Conservation (phyloP, 2,329 filamentous ascomycete species). For the Apiospora kogelbergensis region DNA sequence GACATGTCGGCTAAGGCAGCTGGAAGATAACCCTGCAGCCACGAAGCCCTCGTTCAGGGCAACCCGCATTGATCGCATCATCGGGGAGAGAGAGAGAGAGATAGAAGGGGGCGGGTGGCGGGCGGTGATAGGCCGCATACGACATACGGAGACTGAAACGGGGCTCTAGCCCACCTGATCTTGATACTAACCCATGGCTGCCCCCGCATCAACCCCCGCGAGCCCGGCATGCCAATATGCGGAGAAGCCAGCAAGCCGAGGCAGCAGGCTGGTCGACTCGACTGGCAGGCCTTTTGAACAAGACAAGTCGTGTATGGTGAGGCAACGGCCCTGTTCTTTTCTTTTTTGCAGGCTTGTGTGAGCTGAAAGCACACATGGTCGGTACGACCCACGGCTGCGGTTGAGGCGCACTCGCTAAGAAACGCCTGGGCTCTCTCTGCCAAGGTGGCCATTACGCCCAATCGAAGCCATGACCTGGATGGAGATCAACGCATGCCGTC, state of each 20-base stretch:
- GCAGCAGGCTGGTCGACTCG: too few species aligned
- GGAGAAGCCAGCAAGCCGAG: conserved; percentile 5
- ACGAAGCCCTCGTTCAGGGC: background rate
- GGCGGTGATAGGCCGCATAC: background rate
- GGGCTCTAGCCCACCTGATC: background rate
- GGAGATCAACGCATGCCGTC: background rate
- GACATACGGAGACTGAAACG: background rate
- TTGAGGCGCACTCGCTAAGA: conserved; percentile 1
- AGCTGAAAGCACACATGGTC: background rate
- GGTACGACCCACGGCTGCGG: background rate
- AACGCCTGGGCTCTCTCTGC: background rate
- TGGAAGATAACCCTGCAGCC: background rate
- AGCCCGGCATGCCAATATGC: background rate
- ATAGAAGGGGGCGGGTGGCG: background rate
- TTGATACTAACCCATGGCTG: background rate
- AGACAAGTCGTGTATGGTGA: background rate
- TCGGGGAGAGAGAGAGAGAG: background rate
- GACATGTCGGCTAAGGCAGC: background rate
- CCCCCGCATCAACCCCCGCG: background rate
- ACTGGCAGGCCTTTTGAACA: too few species aligned
- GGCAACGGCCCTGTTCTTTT: background rate
- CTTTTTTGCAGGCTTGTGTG: background rate
- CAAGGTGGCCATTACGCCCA: background rate
- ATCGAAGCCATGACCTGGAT: background rate
- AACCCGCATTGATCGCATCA: background rate